phyloP scores from a whole-genome alignment of 306 rosid species.

The Prunus mira region DNA sequence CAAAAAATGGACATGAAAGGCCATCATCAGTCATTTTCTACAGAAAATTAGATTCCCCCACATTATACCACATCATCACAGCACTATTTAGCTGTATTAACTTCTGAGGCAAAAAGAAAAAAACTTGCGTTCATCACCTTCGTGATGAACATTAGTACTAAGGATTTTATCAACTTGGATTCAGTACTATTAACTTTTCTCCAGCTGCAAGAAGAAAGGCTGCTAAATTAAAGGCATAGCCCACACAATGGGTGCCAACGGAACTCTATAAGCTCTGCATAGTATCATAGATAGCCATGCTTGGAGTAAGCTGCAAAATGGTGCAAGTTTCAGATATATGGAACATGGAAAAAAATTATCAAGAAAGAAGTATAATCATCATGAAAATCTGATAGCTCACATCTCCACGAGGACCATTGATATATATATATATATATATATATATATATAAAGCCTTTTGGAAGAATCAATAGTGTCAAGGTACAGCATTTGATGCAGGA shows the following conservation, averaged over 20 bases:
- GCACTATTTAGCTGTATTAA: not conserved
- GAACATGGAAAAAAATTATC: constrained; percentile 11
- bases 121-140: not conserved
- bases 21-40: not conserved
- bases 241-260: constrained; percentile 81
- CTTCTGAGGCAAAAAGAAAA: not conserved
- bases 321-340: constrained; percentile 20
- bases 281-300: constrained; percentile 85
- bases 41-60: not conserved
- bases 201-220: constrained; percentile 92
- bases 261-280: constrained; percentile 89
- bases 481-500: constrained; percentile 38
- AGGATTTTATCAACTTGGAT: not conserved
- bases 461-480: constrained; percentile 73
- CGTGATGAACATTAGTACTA: not conserved
- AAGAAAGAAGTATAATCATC: constrained; percentile 20
- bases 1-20: not conserved
- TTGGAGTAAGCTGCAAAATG: constrained; percentile 86
- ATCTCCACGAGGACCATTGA: constrained; percentile 94
- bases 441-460: constrained; percentile 61
- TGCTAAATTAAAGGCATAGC: constrained; percentile 73
- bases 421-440: constrained; percentile 79
- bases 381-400: constrained; percentile 47
- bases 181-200: constrained; percentile 56
- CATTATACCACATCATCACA: not conserved